These are phyloP conservation scores for Globisporangium nodosum DNA, from an alignment of 352 stramenopile genomes.

Conservation along the genomic window DNA sequence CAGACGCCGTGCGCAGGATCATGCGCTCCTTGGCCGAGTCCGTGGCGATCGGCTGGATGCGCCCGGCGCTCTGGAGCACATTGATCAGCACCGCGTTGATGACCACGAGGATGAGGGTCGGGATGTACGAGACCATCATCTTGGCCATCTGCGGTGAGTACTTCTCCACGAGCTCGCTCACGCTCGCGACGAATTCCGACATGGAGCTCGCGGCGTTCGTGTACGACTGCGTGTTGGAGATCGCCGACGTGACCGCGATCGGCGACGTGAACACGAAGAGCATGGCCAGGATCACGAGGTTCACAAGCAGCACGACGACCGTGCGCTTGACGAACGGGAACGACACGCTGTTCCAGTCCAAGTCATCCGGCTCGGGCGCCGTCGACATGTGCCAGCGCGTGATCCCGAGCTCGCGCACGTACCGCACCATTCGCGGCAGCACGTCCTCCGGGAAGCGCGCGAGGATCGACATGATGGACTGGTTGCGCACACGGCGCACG, in stretches of 20 bases:
- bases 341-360: slow-evolving; percentile 84
- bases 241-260: slow-evolving; percentile 76
- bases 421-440: slow-evolving; percentile 53
- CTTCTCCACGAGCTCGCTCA: slow-evolving; percentile 49
- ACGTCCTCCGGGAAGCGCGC: slow-evolving; percentile 58
- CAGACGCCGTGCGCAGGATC: slow-evolving; percentile 68
- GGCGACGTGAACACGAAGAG: slow-evolving; percentile 82
- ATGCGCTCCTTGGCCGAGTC: slow-evolving; percentile 82
- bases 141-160: slow-evolving; percentile 80
- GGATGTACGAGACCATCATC: slow-evolving; percentile 72
- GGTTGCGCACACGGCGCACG: slow-evolving; percentile 65
- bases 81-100: slow-evolving; percentile 86
- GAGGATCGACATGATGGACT: slow-evolving; percentile 73
- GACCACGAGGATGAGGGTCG: slow-evolving; percentile 82
- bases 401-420: slow-evolving; percentile 73
- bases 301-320: slow-evolving; percentile 60
- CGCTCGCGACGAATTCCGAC: slow-evolving; percentile 56
- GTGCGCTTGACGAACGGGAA: slow-evolving; percentile 80
- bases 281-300: slow-evolving; percentile 68
- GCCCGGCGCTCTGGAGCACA: slow-evolving; percentile 70
- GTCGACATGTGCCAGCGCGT: slow-evolving; percentile 73
- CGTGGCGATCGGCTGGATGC: slow-evolving; percentile 79
- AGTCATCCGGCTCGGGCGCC: slow-evolving; percentile 74
- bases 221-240: slow-evolving; percentile 65
- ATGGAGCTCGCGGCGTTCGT: slow-evolving; percentile 53